Evolutionary conservation across 768 basidiomycete genomes (phyloP), one percentile per base, ranked within the genome.

Genomic region (Scleroderma bovista): DNA sequence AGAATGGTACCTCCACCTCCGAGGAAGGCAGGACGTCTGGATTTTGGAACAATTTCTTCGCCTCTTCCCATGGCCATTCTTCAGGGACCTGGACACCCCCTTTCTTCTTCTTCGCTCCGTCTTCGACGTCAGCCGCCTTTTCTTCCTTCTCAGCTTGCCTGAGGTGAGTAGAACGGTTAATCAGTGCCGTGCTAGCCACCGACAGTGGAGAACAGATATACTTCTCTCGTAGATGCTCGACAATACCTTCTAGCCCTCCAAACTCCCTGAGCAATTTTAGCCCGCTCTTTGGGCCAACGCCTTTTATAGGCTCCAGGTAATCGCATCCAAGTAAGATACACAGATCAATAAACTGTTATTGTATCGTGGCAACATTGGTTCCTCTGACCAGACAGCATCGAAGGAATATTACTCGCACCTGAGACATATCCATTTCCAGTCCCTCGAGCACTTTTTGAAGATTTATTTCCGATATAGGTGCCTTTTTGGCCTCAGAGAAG

Each of bases 261-360:
- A 89, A 72, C 61, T 99, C 95, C 54, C 88, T 75, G 39, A 98
- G 77, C 29, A 97, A 79, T 69, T 98, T 99, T 45, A 96, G 73
- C 3, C 95, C 96, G 13, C 85, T 92, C 66, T 97, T 96, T 13
- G 96, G 94, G 23, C 96, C 96, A 38, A 99, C 73, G 2, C 96
- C 96, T 67, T 84, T 94, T 64, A 96, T 93, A n/a, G 96, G 96
- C 65, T 99, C 96, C 51, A 99, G 83, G 69, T 99, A 99, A 63
- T 99, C 96, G 52, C 96, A 99, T 5, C 96, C 96, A 34, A 98
- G 83, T 9, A 99, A 78, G 56, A 99, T 88, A 63, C 95, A 99
- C 4, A 99, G 75, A 58, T 99, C 96, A 58, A 93, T 88, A 62
- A 99, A 99, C 91, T 97, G 59, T 33, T 53, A 36, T 3, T 32